Base-by-base conservation (phyloP, 2,329 filamentous ascomycete genomes). In the Botryotinia narcissicola region DNA sequence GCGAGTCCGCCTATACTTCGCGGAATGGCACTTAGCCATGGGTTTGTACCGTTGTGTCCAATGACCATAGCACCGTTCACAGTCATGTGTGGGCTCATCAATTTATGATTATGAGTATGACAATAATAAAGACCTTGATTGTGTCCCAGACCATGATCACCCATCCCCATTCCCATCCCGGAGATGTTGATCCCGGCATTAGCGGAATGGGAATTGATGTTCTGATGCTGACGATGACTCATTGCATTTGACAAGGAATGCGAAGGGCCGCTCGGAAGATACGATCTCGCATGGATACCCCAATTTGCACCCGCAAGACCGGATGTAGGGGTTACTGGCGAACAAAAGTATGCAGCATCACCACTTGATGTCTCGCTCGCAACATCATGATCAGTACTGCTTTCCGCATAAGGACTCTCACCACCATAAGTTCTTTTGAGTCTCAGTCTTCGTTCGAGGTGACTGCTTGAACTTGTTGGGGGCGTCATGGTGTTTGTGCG, bases 11-110 rank as follows among this genome's bases (percentile, higher is more conserved):
- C 25, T 60, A 62, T 75, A 32, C 83, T 83, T 32, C 84, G 81
- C 9, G 85, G 85, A 44, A 86, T 82, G 20, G 84, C 84, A 74
- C 83, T 86, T 12, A 86, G 81, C 77, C 83, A 82, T 7, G 84
- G 84, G 73, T 83, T 84, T 3, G 83, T 74, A 9, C 73, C 75
- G 18, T 10, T 40, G 10, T 51, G 48, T 5, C 48, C 66, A 25
- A 69, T 51, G 25, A 44, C 37, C 48, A 69, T 57, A 1, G 66
- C 20, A n/a, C 66, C 37, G 7, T 42, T 44, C 7, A 69, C 35
- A 42, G 48, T 37, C 25, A 57, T 69, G 18, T 69, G 66, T 7
- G 48, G 54, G 16, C 22, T 69, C 18, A 57, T 57, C 48, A 69
- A 69, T 20, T 69, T 69, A 59, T 44, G 35, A 42, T 57, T 69